These are phyloP conservation scores for Penstemon davidsonii DNA, from an alignment of 257 asterid species.

Conservation along the genomic window DNA sequence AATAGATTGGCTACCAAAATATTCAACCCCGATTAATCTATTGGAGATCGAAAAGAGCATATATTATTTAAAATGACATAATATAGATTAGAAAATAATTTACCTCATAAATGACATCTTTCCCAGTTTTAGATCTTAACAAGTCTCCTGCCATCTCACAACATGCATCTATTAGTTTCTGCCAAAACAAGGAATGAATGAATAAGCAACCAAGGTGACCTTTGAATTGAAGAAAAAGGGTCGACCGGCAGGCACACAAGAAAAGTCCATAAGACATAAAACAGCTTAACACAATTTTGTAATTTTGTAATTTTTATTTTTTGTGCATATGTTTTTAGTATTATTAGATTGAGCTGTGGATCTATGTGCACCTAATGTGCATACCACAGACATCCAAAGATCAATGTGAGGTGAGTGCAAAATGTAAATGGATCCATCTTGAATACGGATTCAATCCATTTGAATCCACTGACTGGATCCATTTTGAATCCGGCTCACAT, in stretches of 20 bases:
- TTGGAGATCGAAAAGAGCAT: too few species aligned
- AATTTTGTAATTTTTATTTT: too few species aligned
- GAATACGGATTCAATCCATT: too few species aligned
- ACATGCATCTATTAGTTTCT: constrained; percentile 82
- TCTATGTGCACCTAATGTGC: too few species aligned
- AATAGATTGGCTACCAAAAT: not conserved
- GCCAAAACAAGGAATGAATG: constrained; percentile 28
- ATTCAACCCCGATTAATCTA: not conserved
- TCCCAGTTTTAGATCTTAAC: constrained; percentile 71
- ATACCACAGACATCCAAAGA: too few species aligned
- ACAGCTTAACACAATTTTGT: not conserved
- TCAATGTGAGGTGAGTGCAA: too few species aligned
- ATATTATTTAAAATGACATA: constrained; percentile 5
- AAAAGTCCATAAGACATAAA: too few species aligned
- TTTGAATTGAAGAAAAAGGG: not conserved
- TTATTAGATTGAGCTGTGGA: too few species aligned
- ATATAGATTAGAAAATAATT: constrained; percentile 7
- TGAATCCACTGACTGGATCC: too few species aligned
- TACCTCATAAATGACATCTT: constrained; percentile 89
- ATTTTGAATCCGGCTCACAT: too few species aligned
- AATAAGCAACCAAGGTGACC: constrained; percentile 1
- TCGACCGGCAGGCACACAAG: too few species aligned
- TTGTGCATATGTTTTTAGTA: not conserved
- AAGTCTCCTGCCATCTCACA: constrained; percentile 57
- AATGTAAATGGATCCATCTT: too few species aligned